These are phyloP conservation scores for Penicillium brevicompactum DNA, from an alignment of 2,329 filamentous ascomycete species.

Conservation along the genomic window DNA sequence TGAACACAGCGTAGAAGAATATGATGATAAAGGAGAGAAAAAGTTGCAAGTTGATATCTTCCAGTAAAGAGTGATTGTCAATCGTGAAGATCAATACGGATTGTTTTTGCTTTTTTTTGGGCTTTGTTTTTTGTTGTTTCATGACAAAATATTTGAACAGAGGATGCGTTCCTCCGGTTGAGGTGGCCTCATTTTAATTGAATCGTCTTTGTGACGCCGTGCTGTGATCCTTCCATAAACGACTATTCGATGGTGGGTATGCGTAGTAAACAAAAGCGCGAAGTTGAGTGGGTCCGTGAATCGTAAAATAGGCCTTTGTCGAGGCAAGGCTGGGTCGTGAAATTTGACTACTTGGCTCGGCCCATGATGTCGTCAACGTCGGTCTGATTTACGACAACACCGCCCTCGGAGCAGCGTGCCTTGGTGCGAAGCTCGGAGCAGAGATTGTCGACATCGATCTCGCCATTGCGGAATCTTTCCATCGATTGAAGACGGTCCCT, in stretches of 20 bases:
- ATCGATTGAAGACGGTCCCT: conserved; percentile 91
- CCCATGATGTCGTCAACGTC: conserved; percentile 81
- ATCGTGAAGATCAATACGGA: background rate
- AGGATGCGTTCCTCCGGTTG: background rate
- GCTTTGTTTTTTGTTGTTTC: background rate
- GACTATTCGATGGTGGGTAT: conserved; percentile 30
- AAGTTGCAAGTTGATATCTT: background rate
- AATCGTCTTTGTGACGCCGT: conserved; percentile 24
- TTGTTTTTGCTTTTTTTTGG: background rate
- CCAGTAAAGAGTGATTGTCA: background rate
- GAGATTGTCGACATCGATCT: conserved; percentile 89
- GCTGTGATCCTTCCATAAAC: conserved; percentile 14
- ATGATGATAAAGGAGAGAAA: background rate
- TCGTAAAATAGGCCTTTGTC: conserved; percentile 19
- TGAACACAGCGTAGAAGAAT: background rate
- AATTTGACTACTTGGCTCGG: conserved; percentile 31
- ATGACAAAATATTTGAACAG: background rate
- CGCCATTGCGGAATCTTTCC: conserved; percentile 83
- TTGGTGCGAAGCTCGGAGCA: conserved; percentile 94
- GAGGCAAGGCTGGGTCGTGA: background rate
- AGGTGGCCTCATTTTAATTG: conserved; percentile 12
- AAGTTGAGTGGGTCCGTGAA: conserved; percentile 20
- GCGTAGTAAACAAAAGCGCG: conserved; percentile 21
- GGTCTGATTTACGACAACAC: conserved; percentile 83
- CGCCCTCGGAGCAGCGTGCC: conserved; percentile 86